Evolutionary conservation across 169 alveolate genomes (phyloP), one percentile per base, ranked within the genome.

Genomic region (Plasmodium vivax): DNA sequence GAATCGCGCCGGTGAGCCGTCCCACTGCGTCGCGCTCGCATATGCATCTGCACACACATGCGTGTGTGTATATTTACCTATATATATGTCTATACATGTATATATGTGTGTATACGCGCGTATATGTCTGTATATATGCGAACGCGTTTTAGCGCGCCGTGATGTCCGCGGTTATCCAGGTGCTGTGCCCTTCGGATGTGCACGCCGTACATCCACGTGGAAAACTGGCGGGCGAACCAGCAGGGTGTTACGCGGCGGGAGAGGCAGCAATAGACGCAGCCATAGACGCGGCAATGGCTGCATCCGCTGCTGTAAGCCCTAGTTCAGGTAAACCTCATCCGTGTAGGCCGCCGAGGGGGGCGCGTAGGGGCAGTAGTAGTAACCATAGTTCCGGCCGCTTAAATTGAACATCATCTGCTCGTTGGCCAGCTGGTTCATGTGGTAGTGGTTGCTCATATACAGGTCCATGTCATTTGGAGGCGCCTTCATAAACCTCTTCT

Each of bases 271-370:
- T 62, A 62, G 75, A 19, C 34, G 14, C 75, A 2, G 19, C 75
- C 19, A 68, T 23, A 9, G 32, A 12, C 23, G 77, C 36, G 8
- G 6, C 36, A 7, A 16, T 14, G 38, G 16, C 30, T 27, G 9
- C 58, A 47, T n/a, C 68, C 81, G 45, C 45, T 45, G 41, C 74
- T 16, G n/a, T 54, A 41, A 16, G 36, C 1, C 5, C 62, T 87
- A 87, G 30, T 87, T 87, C 47, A 87, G 19, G 45, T 87, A 87
- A 16, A 75, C 93, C 68, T 87, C 93, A 77, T 87, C 93, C 45
- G 58, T 75, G 81, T 32, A 87, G 27, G 81, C 34, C 2, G 83
- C 43, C 10, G 87, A 38, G 80, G 77, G 77, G 12, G 62, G 62
- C 62, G 45, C 80, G 34, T 51, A 77, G 34, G 93, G 81, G 82